A percentile compares a stretch with the other conserved stretches of the same genome.
These are phyloP conservation scores for Monosporascus sp. DNA, from an alignment of 2,329 filamentous ascomycete genomes.

Conservation along the genomic window DNA sequence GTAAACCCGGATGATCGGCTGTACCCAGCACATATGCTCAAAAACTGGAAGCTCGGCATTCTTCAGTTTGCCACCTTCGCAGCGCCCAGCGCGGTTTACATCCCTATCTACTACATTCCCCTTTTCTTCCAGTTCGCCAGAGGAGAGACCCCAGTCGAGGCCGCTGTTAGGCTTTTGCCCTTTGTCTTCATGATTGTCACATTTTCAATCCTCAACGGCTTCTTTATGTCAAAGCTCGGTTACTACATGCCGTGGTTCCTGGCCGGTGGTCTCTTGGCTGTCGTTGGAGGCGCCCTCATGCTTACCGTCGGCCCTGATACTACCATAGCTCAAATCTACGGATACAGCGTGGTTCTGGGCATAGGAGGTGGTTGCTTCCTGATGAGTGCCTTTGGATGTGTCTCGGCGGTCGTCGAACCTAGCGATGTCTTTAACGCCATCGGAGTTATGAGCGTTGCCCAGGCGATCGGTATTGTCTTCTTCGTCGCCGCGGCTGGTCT, in stretches of 20 bases:
- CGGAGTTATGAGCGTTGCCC: neutral
- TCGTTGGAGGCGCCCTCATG: conserved; percentile 30
- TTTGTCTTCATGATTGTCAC: conserved; percentile 31
- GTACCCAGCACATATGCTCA: conserved; percentile 37
- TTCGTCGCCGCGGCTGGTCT: neutral
- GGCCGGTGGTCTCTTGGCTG: conserved; percentile 26
- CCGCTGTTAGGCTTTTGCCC: conserved; percentile 33
- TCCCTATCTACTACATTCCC: conserved; percentile 41
- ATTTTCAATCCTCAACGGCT: conserved; percentile 28
- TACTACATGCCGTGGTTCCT: conserved; percentile 37
- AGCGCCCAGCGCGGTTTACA: conserved; percentile 18
- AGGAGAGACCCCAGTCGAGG: conserved; percentile 30
- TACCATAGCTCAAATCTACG: conserved; percentile 21
- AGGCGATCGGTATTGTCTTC: neutral
- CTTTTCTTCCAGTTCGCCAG: conserved; percentile 44
- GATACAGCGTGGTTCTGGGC: conserved; percentile 32
- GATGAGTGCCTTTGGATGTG: neutral
- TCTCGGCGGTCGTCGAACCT: neutral
- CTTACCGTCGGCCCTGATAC: conserved; percentile 20
- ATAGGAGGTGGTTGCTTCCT: neutral
- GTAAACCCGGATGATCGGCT: conserved; percentile 29
- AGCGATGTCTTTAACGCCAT: neutral
- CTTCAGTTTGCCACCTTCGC: conserved; percentile 29
- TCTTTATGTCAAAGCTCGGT: conserved; percentile 26
- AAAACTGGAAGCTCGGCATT: conserved; percentile 26